Base-by-base conservation (phyloP, 2,329 filamentous ascomycete species). In the Xylariaceae sp. region DNA sequence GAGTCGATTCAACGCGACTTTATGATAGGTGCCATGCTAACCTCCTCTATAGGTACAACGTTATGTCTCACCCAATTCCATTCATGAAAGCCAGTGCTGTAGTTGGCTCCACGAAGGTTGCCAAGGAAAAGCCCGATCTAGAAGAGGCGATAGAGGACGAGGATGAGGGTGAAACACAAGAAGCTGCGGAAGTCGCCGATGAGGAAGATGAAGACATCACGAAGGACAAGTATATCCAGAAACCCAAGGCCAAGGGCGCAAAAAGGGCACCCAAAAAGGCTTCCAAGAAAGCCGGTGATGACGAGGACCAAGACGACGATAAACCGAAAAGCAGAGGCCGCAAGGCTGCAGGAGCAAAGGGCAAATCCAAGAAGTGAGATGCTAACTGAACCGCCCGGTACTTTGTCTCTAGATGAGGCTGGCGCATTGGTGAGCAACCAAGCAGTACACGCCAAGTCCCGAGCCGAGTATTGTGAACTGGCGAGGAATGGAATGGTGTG, bases 71-170 rank as follows among this genome's bases (percentile, higher is more conserved):
- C 67, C 93, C 93, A 0, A 77, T 99, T 55, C 92, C 94, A 1
- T 99, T 97, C 76, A 96, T 97, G 86, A 97, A 97, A 75, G 90
- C 92, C 1, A 91, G 84, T 68, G 90, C 82, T 64, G 82, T 94
- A 13, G 73, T 85, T 8, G 88, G 85, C 2, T 86, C 90, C 3
- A 91, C 90, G 77, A 88, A 86, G 68, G 77, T 80, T 47, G 78
- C 84, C 30, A 86, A 85, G 73, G 91, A 93, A 52, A 89, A 88
- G 62, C 95, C 94, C 0, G 94, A 99, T 76, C 82, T 99, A 37
- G 94, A 99, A 75, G 94, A 99, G 75, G 94, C 92, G 1, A 88
- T 99, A 56, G 92, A 97, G 53, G 93, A 96, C 67, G 92, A 91
- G 4, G 93, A 96, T 51, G 89, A 87, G 17, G 87, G 81, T n/a